Conservation (phyloP, 768 basidiomycete species). For the Xerocomellus intermedius region DNA sequence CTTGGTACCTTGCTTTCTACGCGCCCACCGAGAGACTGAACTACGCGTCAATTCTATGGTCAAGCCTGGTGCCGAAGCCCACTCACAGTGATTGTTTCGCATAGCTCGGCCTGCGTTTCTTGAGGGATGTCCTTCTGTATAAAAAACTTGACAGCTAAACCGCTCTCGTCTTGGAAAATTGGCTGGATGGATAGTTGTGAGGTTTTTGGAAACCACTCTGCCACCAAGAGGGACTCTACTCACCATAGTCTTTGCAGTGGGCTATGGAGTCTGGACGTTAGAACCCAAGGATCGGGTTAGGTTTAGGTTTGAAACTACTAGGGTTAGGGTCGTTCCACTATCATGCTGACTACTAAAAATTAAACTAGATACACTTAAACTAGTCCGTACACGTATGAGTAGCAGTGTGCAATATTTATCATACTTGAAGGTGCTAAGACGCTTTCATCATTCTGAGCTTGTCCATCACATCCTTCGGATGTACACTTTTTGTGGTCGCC, state of each 20-base stretch:
- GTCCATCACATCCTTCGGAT: constrained; percentile 43
- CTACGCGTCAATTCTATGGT: constrained; percentile 2
- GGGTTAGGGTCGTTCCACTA: constrained; percentile 22
- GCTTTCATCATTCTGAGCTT: constrained; percentile 44
- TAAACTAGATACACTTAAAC: neutral
- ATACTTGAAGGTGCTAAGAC: constrained; percentile 1
- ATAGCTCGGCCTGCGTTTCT: constrained; percentile 67
- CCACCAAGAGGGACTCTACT: constrained; percentile 1
- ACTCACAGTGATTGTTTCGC: constrained; percentile 68
- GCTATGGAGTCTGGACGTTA: neutral
- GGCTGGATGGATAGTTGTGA: constrained; percentile 41
- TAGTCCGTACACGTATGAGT: neutral
- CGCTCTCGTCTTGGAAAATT: constrained; percentile 69
- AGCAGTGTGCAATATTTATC: neutral
- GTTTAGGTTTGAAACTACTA: constrained; percentile 18
- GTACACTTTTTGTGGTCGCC: constrained; percentile 31
- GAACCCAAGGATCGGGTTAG: constrained; percentile 37
- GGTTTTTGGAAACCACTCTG: neutral
- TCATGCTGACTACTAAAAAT: neutral
- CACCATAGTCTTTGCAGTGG: constrained; percentile 18
- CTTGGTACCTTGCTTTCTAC: constrained; percentile 79
- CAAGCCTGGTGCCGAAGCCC: neutral
- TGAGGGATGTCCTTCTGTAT: constrained; percentile 75
- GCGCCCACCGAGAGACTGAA: constrained; percentile 68
- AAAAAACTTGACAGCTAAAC: constrained; percentile 77